Evolutionary conservation across 306 rosid species (phyloP).

Genomic region (Alnus glutinosa): DNA sequence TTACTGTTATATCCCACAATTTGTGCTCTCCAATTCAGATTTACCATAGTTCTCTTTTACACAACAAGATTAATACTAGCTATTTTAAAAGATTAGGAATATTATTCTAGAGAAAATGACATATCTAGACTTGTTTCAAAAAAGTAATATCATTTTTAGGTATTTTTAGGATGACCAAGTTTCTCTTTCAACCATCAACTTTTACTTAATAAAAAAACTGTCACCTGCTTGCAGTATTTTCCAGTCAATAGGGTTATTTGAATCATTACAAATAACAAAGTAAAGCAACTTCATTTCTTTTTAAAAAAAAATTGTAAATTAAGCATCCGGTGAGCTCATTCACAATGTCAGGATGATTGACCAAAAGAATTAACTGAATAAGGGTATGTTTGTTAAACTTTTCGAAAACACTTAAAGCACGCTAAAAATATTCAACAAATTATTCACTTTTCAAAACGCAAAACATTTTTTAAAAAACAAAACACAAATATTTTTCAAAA

Average conservation of each 20-base stretch:
- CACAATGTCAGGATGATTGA: no score
- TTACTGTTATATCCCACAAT: background rate
- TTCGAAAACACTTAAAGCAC: no score
- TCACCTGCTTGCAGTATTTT: background rate
- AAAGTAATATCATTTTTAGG: background rate
- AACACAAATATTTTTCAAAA: no score
- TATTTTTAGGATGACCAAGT: background rate
- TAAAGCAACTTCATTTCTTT: background rate
- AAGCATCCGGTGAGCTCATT: no score
- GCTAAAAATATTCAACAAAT: no score
- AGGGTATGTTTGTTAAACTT: no score
- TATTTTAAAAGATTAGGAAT: background rate
- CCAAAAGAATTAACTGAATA: no score
- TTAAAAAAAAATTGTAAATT: background rate
- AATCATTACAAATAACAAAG: background rate
- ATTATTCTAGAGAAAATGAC: background rate
- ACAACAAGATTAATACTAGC: background rate
- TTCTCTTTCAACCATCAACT: background rate
- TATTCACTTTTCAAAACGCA: no score
- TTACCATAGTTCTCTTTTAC: background rate
- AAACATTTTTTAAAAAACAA: no score
- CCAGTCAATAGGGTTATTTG: background rate
- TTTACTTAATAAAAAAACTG: background rate
- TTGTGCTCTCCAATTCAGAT: background rate
- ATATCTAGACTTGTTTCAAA: background rate